Base-by-base conservation (phyloP, 176 grass and related monocot species). In the Microstegium vimineum region DNA sequence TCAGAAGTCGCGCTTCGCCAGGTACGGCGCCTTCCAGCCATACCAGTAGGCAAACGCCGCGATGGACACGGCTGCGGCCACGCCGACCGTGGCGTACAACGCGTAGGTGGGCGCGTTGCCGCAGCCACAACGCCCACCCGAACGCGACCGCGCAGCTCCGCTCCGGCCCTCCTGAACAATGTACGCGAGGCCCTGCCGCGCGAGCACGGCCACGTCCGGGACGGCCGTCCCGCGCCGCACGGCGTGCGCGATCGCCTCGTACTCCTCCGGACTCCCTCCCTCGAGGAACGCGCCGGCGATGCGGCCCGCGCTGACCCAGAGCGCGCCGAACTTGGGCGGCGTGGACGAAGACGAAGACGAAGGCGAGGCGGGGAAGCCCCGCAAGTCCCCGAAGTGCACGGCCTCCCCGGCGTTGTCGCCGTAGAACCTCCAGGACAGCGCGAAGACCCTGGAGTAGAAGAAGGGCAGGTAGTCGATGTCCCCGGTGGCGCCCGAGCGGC, bases 361-460 rank as follows among this genome's bases (percentile, higher is more conserved):
- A 11, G 22, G 11, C 54, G 56, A 60, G 18, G 42, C 70, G 25
- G 75, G 23, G 75, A 91, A 84, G 46, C 71, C 73, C 36, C 81
- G 74, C 15, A 89, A 62, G 40, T 93, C 79, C 9, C 92, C 92
- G 3, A 88, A 95, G 71, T 98, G 87, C 16, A 91, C 62, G 16
- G 67, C 82, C 38, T 88, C 89, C 0, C 95, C 92, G 57, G 77
- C 61, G 42, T 93, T 98, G 65, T 93, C 92, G 25, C 95, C 95
- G 70, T 93, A 95, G 85, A 98, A 98, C 81, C 84, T 89, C 95
- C 95, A 98, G 2, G 90, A 94, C n/a, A 98, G 83, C 11, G 32
- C 36, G 82, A 98, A 98, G 20, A 91, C 87, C 83, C 92, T 89
- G 34, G 92, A 98, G 84, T 98, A 98, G 71, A 98, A 94, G 88